Percentiles rank a stretch among this genome's conserved stretches.
Evolutionary conservation across 495 filamentous ascomycete genomes (phyloP).

Genomic region (Haplographium delicatum): DNA sequence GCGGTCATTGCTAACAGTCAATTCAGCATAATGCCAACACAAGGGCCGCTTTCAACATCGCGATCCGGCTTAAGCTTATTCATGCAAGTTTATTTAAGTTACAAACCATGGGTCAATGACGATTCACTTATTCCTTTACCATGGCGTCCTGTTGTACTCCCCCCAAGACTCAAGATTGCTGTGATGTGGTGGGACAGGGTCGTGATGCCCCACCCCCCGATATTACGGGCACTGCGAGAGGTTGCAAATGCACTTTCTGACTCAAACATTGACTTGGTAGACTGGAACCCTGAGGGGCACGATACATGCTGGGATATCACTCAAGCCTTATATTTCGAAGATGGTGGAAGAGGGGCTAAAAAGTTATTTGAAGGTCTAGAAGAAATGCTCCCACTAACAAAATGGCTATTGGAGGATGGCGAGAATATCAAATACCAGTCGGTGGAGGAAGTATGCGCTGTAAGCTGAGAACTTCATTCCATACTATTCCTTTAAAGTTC

Average conservation of each 20-base stretch:
- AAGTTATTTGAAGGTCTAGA: neutral
- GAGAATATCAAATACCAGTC: conserved; percentile 7
- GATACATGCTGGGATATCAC: conserved; percentile 17
- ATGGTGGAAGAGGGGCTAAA: conserved; percentile 22
- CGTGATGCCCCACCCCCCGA: conserved; percentile 49
- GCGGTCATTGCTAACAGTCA: conserved; percentile 31
- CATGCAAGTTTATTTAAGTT: conserved; percentile 31
- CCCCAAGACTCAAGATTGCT: conserved; percentile 35
- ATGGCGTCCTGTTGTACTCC: neutral
- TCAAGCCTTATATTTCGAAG: conserved; percentile 33
- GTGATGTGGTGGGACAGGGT: conserved; percentile 48
- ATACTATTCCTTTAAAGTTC: neutral
- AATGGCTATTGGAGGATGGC: conserved; percentile 10
- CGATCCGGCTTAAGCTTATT: conserved; percentile 33
- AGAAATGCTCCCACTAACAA: conserved; percentile 6
- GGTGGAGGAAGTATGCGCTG: conserved; percentile 3
- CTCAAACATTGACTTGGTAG: conserved; percentile 35
- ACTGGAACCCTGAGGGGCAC: conserved; percentile 23
- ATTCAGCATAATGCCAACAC: conserved; percentile 26
- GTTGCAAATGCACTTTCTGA: conserved; percentile 31
- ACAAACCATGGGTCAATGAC: conserved; percentile 16
- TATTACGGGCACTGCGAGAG: conserved; percentile 30
- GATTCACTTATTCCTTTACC: conserved; percentile 10
- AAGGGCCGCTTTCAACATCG: conserved; percentile 37
- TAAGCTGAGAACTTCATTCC: neutral